Conservation (phyloP, 2,329 filamentous ascomycete genomes). For the Talaromyces funiculosus region DNA sequence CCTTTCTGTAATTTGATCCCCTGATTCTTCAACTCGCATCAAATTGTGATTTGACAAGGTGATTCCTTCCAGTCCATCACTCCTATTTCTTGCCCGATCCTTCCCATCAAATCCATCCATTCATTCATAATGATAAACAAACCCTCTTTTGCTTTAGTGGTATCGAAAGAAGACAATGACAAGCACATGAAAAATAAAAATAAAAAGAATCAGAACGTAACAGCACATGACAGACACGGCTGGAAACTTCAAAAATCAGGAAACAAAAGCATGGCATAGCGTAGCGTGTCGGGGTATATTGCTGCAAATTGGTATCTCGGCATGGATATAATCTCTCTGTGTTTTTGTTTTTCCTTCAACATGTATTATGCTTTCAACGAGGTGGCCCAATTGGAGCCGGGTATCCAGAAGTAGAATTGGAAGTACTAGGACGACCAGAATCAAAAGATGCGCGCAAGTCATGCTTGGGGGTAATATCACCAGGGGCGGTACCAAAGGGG, state of each 20-base stretch:
- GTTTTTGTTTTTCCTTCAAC: constrained; percentile 32
- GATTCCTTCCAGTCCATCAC: neutral
- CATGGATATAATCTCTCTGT: constrained; percentile 11
- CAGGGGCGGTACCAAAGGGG: constrained; percentile 58
- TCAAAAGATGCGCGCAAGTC: constrained; percentile 78
- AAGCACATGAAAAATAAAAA: constrained; percentile 28
- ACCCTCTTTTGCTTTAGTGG: constrained; percentile 21
- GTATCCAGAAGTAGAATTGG: constrained; percentile 97
- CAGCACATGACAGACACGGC: constrained; percentile 10
- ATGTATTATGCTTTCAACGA: constrained; percentile 57
- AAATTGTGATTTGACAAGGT: neutral
- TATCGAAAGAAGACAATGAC: constrained; percentile 24
- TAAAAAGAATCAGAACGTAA: constrained; percentile 39
- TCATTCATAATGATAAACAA: constrained; percentile 9
- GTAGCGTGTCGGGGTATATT: constrained; percentile 41
- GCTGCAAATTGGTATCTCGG: constrained; percentile 37
- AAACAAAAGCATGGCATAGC: constrained; percentile 21
- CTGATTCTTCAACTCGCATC: neutral
- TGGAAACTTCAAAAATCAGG: constrained; percentile 22
- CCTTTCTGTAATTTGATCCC: neutral
- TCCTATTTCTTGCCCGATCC: neutral
- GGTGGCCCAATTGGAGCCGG: constrained; percentile 85
- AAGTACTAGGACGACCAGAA: constrained; percentile 87
- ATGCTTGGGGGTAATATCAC: constrained; percentile 79
- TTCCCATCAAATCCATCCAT: constrained; percentile 6